These are phyloP conservation scores for Yamadazyma nakazawae DNA, from an alignment of 805 yeast species.

Conservation along the genomic window DNA sequence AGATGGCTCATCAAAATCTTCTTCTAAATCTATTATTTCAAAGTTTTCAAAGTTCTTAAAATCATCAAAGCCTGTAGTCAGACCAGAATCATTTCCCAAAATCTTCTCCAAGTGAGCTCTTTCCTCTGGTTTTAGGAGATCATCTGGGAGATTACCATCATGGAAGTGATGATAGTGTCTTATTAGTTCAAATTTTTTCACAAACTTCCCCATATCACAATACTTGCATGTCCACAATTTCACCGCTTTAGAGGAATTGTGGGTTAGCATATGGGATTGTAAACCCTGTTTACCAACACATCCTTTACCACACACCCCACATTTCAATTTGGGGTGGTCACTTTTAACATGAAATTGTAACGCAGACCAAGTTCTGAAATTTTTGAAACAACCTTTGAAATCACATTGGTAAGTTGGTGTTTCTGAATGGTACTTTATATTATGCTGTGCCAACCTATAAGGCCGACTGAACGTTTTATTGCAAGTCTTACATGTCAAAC, in stretches of 20 bases:
- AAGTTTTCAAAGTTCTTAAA: constrained; percentile 1
- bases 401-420: constrained; percentile 57
- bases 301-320: constrained; percentile 62
- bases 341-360: constrained; percentile 67
- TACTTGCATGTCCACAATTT: constrained; percentile 65
- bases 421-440: constrained; percentile 60
- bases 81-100: background rate
- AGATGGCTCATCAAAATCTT: constrained; percentile 1
- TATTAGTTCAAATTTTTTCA: constrained; percentile 54
- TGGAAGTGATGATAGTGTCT: constrained; percentile 55
- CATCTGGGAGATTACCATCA: constrained; percentile 36
- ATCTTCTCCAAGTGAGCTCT: constrained; percentile 1
- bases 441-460: constrained; percentile 63
- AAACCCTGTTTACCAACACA: constrained; percentile 74
- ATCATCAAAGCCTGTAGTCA: background rate
- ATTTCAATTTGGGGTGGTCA: constrained; percentile 67
- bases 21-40: constrained; percentile 12
- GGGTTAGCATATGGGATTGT: constrained; percentile 66
- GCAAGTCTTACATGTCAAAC: constrained; percentile 61
- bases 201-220: constrained; percentile 48
- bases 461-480: constrained; percentile 62
- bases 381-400: constrained; percentile 54
- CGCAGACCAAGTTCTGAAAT: constrained; percentile 70
- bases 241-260: constrained; percentile 50
- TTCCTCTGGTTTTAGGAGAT: constrained; percentile 22